Percentiles rank a stretch among this genome's conserved stretches.
Conservation (phyloP, 768 basidiomycete genomes). For the Artomyces pyxidatus region DNA sequence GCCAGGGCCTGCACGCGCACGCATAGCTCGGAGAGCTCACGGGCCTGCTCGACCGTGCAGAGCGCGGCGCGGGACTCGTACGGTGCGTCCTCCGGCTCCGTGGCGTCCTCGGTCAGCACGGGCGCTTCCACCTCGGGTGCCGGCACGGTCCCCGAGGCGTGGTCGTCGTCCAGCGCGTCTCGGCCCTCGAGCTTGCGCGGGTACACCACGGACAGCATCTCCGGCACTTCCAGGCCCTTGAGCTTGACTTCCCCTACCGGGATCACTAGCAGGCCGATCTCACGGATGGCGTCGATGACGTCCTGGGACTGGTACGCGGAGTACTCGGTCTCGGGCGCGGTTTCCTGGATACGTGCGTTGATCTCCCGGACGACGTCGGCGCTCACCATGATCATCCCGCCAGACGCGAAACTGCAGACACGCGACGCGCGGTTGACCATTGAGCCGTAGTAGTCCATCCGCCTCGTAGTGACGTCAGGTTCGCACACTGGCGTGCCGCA, state of each 20-base stretch:
- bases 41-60: conserved; percentile 68
- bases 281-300: conserved; percentile 68
- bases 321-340: conserved; percentile 50
- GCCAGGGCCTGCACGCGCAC: conserved; percentile 75
- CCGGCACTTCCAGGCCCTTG: conserved; percentile 91
- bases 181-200: conserved; percentile 68
- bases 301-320: conserved; percentile 47
- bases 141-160: conserved; percentile 14
- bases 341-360: conserved; percentile 46
- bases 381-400: conserved; percentile 92
- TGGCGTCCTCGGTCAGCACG: conserved; percentile 14
- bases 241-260: conserved; percentile 86
- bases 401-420: conserved; percentile 73
- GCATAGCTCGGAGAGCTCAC: conserved; percentile 63
- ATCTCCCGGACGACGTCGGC: conserved; percentile 83
- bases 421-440: conserved; percentile 93
- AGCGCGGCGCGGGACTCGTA: conserved; percentile 38
- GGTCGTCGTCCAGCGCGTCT: conserved; percentile 42
- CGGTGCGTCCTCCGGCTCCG: conserved; percentile 23
- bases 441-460: conserved; percentile 98
- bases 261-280: conserved; percentile 60
- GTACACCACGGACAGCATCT: conserved; percentile 79
- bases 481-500: conserved; percentile 87
- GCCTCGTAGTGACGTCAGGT: conserved; percentile 65
- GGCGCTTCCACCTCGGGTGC: background rate